A percentile compares a stretch with the other conserved stretches of the same genome.
Conservation (phyloP, 768 basidiomycete species). For the Pisolithus sp. region DNA sequence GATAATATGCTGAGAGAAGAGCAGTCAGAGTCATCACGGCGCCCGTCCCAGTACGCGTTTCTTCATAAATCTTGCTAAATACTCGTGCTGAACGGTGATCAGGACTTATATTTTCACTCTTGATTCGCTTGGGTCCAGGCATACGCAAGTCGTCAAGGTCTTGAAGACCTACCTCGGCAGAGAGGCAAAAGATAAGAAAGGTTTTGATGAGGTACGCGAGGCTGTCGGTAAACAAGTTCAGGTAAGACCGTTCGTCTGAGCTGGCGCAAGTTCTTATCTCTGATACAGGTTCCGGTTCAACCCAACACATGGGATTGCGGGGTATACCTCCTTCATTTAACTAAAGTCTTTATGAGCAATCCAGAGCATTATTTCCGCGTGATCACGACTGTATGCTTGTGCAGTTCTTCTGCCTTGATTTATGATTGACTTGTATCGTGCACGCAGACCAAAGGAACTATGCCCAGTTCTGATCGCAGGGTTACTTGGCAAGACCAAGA, state of each 20-base stretch:
- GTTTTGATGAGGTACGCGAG: conserved; percentile 30
- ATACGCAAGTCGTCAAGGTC: conserved; percentile 55
- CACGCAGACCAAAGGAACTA: conserved; percentile 27
- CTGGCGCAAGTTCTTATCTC: not conserved
- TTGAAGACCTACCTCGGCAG: conserved; percentile 61
- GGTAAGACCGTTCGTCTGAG: conserved; percentile 31
- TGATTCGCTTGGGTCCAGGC: conserved; percentile 79
- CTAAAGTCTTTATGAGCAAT: conserved; percentile 64
- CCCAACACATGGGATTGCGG: conserved; percentile 92
- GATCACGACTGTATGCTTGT: conserved; percentile 33
- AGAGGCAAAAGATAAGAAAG: conserved; percentile 75
- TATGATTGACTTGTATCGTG: conserved; percentile 2
- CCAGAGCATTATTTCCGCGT: conserved; percentile 45
- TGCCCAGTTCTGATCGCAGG: conserved; percentile 33
- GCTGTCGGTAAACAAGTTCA: conserved; percentile 45
- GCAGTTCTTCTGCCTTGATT: not conserved
- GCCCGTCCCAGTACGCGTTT: conserved; percentile 16
- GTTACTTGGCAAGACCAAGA: conserved; percentile 46
- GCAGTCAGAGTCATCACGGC: conserved; percentile 11
- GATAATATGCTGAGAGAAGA: conserved; percentile 23
- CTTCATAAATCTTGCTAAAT: not conserved
- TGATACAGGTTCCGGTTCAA: conserved; percentile 73
- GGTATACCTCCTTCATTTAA: conserved; percentile 84
- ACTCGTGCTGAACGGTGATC: not conserved
- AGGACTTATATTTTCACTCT: conserved; percentile 83